Evolutionary conservation across 176 grass and related monocot genomes (phyloP).

Genomic region (Calamus simplicifolius): DNA sequence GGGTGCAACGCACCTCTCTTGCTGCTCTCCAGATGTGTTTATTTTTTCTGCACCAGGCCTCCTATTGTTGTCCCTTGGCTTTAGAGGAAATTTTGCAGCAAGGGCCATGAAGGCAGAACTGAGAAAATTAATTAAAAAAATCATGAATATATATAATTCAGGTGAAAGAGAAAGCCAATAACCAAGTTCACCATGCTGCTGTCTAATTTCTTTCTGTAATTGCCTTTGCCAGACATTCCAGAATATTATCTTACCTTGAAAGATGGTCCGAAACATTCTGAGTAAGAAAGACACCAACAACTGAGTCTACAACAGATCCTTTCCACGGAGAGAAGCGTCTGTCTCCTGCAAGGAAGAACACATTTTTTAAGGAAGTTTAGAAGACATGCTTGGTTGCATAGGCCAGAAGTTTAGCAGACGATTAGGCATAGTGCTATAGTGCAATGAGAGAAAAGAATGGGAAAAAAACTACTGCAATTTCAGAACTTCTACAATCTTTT

Average conservation of each 20-base stretch:
- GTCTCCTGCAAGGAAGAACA: constrained; percentile 12
- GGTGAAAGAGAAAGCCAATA: no score
- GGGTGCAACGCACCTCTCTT: constrained; percentile 31
- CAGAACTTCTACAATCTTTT: no score
- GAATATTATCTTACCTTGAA: constrained; percentile 25
- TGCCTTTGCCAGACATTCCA: background rate
- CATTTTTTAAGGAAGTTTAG: no score
- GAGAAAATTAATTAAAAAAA: constrained; percentile 18
- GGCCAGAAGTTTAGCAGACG: no score
- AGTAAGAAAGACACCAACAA: constrained; percentile 41
- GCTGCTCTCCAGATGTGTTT: constrained; percentile 17
- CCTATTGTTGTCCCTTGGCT: constrained; percentile 20
- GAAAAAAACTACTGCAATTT: no score
- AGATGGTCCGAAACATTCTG: constrained; percentile 43
- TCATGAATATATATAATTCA: no score
- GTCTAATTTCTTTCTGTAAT: no score
- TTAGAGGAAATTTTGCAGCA: constrained; percentile 57
- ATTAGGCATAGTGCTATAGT: no score
- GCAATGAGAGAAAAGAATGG: no score
- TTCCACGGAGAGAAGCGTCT: constrained; percentile 36
- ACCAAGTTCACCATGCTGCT: no score
- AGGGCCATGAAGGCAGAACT: constrained; percentile 83
- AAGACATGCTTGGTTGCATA: no score
- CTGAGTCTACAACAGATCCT: constrained; percentile 38
- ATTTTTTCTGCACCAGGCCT: constrained; percentile 21